Conservation (phyloP, 73 alveolate genomes). For the Tetrahymena malaccensis region DNA sequence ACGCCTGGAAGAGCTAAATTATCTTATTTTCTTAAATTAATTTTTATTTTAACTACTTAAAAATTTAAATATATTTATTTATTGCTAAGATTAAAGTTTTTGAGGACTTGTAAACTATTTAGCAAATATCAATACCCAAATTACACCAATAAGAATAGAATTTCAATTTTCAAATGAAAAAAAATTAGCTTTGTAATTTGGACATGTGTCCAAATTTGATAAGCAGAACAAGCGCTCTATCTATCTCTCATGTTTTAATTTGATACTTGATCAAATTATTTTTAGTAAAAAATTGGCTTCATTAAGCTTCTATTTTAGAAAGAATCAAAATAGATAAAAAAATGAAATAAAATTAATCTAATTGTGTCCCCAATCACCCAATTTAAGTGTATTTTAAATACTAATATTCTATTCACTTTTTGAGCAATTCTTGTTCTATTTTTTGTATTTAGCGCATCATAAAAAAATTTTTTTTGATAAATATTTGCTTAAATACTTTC, state of each 20-base stretch:
- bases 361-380: neutral
- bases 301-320: neutral
- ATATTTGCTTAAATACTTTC: neutral
- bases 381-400: too few species aligned
- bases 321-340: neutral
- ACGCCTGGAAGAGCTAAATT: neutral
- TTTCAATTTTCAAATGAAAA: neutral
- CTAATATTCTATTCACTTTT: too few species aligned
- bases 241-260: neutral
- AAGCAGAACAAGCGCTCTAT: too few species aligned
- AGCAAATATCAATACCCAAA: neutral
- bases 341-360: neutral
- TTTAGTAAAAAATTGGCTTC: neutral
- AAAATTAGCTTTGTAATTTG: neutral
- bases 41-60: too few species aligned
- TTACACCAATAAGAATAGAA: too few species aligned
- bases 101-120: too few species aligned
- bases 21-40: neutral
- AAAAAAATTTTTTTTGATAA: neutral
- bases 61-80: too few species aligned
- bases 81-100: too few species aligned
- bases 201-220: neutral
- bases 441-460: neutral
- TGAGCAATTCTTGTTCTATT: too few species aligned
- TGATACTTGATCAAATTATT: neutral